These are phyloP conservation scores for Phytophthora fragariaefolia DNA, from an alignment of 352 stramenopile species.

Conservation along the genomic window DNA sequence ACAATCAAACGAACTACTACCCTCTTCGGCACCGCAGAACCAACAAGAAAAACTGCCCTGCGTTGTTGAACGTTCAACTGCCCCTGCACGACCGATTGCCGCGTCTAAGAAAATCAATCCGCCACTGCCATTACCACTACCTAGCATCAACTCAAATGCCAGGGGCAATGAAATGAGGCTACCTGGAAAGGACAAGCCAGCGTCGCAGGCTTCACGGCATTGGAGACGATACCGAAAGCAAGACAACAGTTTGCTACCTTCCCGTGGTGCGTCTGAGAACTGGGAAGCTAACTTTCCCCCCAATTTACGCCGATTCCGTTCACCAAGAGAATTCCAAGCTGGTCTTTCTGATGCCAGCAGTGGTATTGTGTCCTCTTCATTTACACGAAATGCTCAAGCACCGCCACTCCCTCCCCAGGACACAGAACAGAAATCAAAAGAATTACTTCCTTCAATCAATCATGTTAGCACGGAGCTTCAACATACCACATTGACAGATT, in stretches of 20 bases:
- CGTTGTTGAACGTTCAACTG: constrained; percentile 5
- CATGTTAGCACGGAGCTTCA: background rate
- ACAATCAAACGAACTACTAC: background rate
- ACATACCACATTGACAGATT: background rate
- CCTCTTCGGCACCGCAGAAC: constrained; percentile 8
- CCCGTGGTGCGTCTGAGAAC: constrained; percentile 16
- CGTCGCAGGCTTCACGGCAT: background rate
- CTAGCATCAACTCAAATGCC: constrained; percentile 26
- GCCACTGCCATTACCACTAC: constrained; percentile 20
- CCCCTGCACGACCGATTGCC: constrained; percentile 7
- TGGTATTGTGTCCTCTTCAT: constrained; percentile 1
- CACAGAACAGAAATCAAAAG: background rate
- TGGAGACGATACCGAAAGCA: constrained; percentile 5
- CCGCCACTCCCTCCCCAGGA: constrained; percentile 1
- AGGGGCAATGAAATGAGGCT: constrained; percentile 17
- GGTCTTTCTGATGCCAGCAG: background rate
- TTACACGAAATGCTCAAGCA: constrained; percentile 6
- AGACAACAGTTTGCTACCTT: constrained; percentile 22
- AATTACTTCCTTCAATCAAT: constrained; percentile 13
- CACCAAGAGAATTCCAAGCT: constrained; percentile 6
- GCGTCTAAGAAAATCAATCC: constrained; percentile 13
- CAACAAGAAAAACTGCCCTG: constrained; percentile 8
- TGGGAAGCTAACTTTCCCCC: constrained; percentile 31
- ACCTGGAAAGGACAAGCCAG: background rate
- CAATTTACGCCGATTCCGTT: background rate